A percentile compares a stretch with the other conserved stretches of the same genome.
These are phyloP conservation scores for Penicillium maclennaniae DNA, from an alignment of 495 filamentous ascomycete genomes.

Conservation along the genomic window DNA sequence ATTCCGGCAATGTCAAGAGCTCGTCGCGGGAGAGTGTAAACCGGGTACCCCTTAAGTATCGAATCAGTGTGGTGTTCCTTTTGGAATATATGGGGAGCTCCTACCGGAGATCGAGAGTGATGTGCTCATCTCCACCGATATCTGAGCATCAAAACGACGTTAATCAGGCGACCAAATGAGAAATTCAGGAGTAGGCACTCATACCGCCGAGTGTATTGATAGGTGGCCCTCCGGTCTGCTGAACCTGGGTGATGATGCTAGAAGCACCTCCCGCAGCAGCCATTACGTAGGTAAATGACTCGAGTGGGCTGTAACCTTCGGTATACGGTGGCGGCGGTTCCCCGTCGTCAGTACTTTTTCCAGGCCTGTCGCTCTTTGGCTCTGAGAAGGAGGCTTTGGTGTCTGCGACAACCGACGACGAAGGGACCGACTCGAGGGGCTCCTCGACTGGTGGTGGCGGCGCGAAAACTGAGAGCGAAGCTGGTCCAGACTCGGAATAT, in stretches of 20 bases:
- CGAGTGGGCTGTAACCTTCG: slow-evolving; percentile 87
- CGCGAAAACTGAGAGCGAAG: slow-evolving; percentile 58
- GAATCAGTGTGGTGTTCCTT: background rate
- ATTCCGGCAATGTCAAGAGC: slow-evolving; percentile 90
- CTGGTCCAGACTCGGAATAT: slow-evolving; percentile 52
- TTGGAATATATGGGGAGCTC: slow-evolving; percentile 2
- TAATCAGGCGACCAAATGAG: background rate
- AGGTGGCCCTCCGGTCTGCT: slow-evolving; percentile 79
- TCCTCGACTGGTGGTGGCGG: slow-evolving; percentile 37
- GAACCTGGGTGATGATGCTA: slow-evolving; percentile 98
- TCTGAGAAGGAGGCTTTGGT: slow-evolving; percentile 79
- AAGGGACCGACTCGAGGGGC: slow-evolving; percentile 44
- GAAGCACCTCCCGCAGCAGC: slow-evolving; percentile 91
- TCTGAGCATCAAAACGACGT: slow-evolving; percentile 43
- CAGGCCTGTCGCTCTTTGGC: slow-evolving; percentile 66
- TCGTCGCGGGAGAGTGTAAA: slow-evolving; percentile 94
- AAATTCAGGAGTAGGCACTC: slow-evolving; percentile 7
- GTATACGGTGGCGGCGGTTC: slow-evolving; percentile 96
- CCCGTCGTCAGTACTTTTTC: slow-evolving; percentile 72
- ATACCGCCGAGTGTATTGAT: slow-evolving; percentile 86
- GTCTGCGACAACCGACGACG: slow-evolving; percentile 61
- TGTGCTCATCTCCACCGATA: slow-evolving; percentile 89
- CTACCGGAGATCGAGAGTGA: slow-evolving; percentile 91
- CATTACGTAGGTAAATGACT: slow-evolving; percentile 96
- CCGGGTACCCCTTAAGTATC: slow-evolving; percentile 68